Conservation (phyloP, 495 filamentous ascomycete species). For the Annulohypoxylon nitens region DNA sequence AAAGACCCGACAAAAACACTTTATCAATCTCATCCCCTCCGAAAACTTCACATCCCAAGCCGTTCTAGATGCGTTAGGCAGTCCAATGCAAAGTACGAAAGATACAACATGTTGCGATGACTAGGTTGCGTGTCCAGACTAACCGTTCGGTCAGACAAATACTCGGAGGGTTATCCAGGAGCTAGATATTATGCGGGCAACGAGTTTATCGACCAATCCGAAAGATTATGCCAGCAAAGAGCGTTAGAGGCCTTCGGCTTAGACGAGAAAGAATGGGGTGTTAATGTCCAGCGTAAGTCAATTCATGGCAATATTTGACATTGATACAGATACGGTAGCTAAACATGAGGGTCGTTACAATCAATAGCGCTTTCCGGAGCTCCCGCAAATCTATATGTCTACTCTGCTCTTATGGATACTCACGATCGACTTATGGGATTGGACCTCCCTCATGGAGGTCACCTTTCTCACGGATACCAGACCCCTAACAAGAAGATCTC, state of each 20-base stretch:
- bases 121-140: slow-evolving; percentile 20
- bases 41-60: slow-evolving; percentile 99
- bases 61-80: slow-evolving; percentile 94
- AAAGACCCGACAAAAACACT: slow-evolving; percentile 94
- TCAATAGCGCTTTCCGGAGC: slow-evolving; percentile 88
- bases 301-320: neutral
- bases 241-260: slow-evolving; percentile 89
- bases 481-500: slow-evolving; percentile 99
- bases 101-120: neutral
- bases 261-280: slow-evolving; percentile 90
- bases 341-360: slow-evolving; percentile 5
- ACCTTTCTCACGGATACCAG: slow-evolving; percentile 98
- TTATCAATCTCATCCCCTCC: slow-evolving; percentile 98
- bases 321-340: slow-evolving; percentile 10
- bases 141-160: slow-evolving; percentile 77
- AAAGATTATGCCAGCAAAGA: slow-evolving; percentile 88
- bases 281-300: slow-evolving; percentile 91
- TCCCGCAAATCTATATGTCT: slow-evolving; percentile 95
- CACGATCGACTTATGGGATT: slow-evolving; percentile 98
- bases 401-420: slow-evolving; percentile 89
- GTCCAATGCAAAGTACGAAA: slow-evolving; percentile 94
- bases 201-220: slow-evolving; percentile 91
- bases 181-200: slow-evolving; percentile 98
- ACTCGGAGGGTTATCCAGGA: slow-evolving; percentile 98
- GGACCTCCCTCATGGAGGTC: slow-evolving; percentile 95